These are phyloP conservation scores for Leccinum subfulvum DNA, from an alignment of 1,284 basidiomycete genomes.

Conservation along the genomic window DNA sequence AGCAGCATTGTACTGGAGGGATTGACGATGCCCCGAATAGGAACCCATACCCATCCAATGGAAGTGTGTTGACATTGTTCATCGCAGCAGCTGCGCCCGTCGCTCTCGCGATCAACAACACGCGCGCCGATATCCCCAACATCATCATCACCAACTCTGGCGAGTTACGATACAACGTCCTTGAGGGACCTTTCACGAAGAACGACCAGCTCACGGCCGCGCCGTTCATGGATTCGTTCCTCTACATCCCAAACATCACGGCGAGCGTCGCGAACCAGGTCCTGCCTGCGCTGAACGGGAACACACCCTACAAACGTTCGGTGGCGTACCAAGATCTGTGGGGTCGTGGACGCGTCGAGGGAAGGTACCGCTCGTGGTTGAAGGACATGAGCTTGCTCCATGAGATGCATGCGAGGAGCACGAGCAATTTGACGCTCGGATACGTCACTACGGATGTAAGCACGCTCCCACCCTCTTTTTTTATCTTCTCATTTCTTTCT, in stretches of 20 bases:
- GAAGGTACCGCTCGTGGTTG: constrained; percentile 54
- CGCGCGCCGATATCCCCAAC: constrained; percentile 56
- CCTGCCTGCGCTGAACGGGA: constrained; percentile 52
- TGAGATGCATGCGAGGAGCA: constrained; percentile 26
- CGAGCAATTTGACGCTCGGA: constrained; percentile 55
- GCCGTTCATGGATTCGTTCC: constrained; percentile 61
- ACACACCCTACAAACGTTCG: constrained; percentile 37
- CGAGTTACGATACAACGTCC: constrained; percentile 73
- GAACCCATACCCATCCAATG: constrained; percentile 63
- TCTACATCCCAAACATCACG: constrained; percentile 56
- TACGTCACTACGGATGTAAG: constrained; percentile 74
- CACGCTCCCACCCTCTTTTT: background rate
- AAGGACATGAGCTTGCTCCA: constrained; percentile 48
- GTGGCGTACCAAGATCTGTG: constrained; percentile 43
- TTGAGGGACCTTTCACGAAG: constrained; percentile 67
- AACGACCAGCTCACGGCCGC: constrained; percentile 77
- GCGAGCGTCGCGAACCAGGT: constrained; percentile 51
- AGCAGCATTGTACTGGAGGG: background rate
- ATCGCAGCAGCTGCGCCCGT: constrained; percentile 56
- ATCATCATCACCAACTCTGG: constrained; percentile 75
- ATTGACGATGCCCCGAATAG: constrained; percentile 31
- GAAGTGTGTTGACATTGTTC: constrained; percentile 62
- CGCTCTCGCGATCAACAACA: constrained; percentile 59
- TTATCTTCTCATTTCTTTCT: background rate
- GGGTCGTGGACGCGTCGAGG: constrained; percentile 50